Evolutionary conservation across 177 flowering plant species (phyloP), one percentile per base, ranked within the genome.

Genomic region (Vitis hybrid): DNA sequence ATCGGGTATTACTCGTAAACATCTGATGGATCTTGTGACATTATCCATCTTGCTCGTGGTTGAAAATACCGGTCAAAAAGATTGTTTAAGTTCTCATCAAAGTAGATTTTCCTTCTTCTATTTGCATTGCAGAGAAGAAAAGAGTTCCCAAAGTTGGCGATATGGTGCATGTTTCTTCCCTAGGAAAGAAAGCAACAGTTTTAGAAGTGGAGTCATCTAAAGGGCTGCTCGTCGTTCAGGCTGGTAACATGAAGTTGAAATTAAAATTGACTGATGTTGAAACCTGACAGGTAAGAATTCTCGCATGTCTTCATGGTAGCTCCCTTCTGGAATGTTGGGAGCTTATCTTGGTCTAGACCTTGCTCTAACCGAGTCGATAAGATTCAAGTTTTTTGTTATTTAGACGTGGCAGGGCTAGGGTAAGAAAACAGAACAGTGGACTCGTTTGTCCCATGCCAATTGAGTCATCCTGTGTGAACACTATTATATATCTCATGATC

Each of bases 231-330:
- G 62, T 88, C 44, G 94, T 94, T 77, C 94, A 85, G 84, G 89
- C 82, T 47, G 90, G 88, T 51, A 82, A 63, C 74, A 81, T 94
- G 90, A 92, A 86, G 83, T 57, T 91, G 82, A 90, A 85, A 77
- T 61, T 94, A 71, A 90, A 88, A 78, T 65, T 90, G 20, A 69
- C 70, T 3, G 91, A 89, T 19, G 52, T 89, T 28, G 19, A 58
- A 57, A 22, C 64, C 51, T 86, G 77, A 81, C 67, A 59, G 76
- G 67, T 74, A 58, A 20, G 63, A 54, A 64, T 20, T 5, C 19
- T 57, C 52, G 28, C 19, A 52, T 38, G 4, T 24, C 22, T 64
- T 70, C 10, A 47, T 52, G 3, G 4, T 22, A 15, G 31, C 31
- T 0, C 31, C 31, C 31, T 28, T 3, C 31, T 28, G 31, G 31